Base-by-base conservation (phyloP, 1,284 basidiomycete species). In the Singerocomus inundabilis region DNA sequence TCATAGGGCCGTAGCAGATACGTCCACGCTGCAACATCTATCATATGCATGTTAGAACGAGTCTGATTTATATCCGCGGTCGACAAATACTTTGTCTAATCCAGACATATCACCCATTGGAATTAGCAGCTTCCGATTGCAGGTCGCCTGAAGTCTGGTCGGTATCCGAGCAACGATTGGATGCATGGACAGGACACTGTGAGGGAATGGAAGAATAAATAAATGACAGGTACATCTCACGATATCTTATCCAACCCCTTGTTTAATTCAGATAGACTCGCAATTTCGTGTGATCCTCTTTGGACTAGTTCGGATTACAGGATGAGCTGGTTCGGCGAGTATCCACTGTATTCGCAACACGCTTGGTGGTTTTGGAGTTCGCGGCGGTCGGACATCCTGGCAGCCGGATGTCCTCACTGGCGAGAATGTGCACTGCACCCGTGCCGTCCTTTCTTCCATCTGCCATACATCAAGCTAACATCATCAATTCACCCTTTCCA, bases 311-410 rank as follows among this genome's bases (percentile, higher is more conserved):
- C 11, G 15, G 13, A 16, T 40, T 18, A 25, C 8, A 3, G 21
- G 24, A 24, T 31, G 56, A 59, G 16, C 61, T 41, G 33, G 58
- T 44, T 65, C 40, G 39, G 13, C 8, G 6, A 25, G 36, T 3
- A 18, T n/a, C n/a, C 28, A n/a, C 6, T 38, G 9, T n/a, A 13
- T 38, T 34, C 24, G 16, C 34, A 33, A 31, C 47, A 18, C 12
- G 8, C n/a, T 40, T 25, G 21, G 24, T 13, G 4, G 18, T 40
- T 16, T 41, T 5, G 21, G 16, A 1, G 2, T 36, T 40, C n/a
- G 46, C 44, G 21, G 36, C 43, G 4, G 28, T 31, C 44, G 41
- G 13, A 30, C 25, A 16, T 4, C 24, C 12, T 32, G 21, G 12
- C 6, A 6, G 4, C 30, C 13, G 11, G n/a, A 32, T 26, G 28